Percentiles rank a stretch among this genome's conserved stretches.
Conservation (phyloP, 148 eudicot species). For the Vaccinium corymbosum region DNA sequence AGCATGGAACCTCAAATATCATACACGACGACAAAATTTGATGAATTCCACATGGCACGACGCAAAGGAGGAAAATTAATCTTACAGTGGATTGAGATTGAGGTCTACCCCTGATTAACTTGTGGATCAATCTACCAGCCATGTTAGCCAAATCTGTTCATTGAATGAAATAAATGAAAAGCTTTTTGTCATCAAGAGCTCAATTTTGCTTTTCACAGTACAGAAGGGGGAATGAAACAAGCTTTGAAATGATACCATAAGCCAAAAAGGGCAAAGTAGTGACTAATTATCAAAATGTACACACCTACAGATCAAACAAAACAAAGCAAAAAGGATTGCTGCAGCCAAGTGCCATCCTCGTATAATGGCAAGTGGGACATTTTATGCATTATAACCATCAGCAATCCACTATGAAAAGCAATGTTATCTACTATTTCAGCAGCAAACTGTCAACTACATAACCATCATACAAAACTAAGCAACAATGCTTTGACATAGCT, state of each 20-base stretch:
- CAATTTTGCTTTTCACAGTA: not conserved
- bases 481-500: not conserved
- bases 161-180: not conserved
- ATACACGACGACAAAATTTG: not conserved
- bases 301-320: not conserved
- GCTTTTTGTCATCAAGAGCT: not conserved
- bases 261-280: not conserved
- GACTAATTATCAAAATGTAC: not conserved
- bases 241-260: not conserved
- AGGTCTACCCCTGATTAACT: constrained; percentile 40
- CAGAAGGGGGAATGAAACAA: not conserved
- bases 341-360: not conserved
- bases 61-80: not conserved
- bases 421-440: not conserved
- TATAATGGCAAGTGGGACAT: not conserved
- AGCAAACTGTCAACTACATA: not conserved
- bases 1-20: not conserved
- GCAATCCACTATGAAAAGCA: not conserved
- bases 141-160: constrained; percentile 25
- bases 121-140: constrained; percentile 58
- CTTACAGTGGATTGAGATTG: constrained; percentile 47
- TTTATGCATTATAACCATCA: not conserved
- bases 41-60: not conserved
- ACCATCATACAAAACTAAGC: not conserved
- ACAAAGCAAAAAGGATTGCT: not conserved